Evolutionary conservation across 2,329 filamentous ascomycete species (phyloP), one percentile per base, ranked within the genome.

Genomic region (Hymenoscyphus albidus): DNA sequence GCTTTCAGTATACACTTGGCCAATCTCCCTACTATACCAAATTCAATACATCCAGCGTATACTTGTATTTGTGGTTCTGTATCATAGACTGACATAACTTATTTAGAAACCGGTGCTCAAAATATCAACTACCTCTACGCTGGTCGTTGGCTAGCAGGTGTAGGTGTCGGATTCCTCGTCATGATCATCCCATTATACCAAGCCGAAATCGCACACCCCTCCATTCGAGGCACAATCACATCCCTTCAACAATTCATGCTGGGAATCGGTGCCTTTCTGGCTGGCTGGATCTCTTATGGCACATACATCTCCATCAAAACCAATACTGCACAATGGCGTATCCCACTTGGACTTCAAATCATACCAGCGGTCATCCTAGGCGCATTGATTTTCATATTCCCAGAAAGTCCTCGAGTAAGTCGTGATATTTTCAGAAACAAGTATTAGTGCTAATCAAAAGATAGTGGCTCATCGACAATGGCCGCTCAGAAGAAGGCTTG

Each of bases 221-320:
- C 83, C 64, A 94, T 94, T 71, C 85, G 91, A 75, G 91, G 91
- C 13, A 70, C 66, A 22, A 83, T 95, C 39, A 93, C 90, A 0
- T 84, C 86, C 38, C 80, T 94, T 3, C 91, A 93, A 75, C 91
- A 93, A 71, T 93, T 93, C 73, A 93, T 93, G 90, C 76, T 94
- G 61, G 91, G 90, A 0, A 84, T 94, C 35, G 91, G 91, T 64
- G 80, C 89, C 16, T 82, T 95, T 1, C 78, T 87, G 16, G 91
- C 91, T 0, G 82, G 86, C 0, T 93, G 90, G 90, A 85, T 90
- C 58, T 87, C 86, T 0, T 94, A 88, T 67, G 91, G 87, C 56
- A 79, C 78, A 16, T 79, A 73, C 44, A 39, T 74, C 27, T 65
- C 68, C 2, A 65, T 74, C 42, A 76, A 74, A 56, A 72, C 68